Base-by-base conservation (phyloP, 306 rosid genomes). In the Parietaria judaica region DNA sequence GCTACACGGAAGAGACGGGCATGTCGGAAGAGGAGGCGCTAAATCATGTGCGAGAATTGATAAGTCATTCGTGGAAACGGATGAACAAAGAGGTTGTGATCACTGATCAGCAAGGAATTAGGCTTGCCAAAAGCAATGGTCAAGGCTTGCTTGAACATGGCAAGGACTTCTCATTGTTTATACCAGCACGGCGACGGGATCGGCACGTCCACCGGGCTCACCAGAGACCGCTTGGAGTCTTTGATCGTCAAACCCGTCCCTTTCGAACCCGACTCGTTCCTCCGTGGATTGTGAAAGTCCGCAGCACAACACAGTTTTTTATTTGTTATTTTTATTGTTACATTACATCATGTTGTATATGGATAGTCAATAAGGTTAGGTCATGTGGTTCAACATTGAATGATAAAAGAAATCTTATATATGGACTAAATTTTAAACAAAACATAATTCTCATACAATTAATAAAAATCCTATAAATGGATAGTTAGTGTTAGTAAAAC, bases 131-230 rank as follows among this genome's bases (percentile, higher is more conserved):
- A 47, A 6, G n/a, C 67, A 0, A 12, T 54, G 13, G 67, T 63
- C 14, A 71, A 51, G 17, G 6, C 60, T 14, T 62, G 55, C 17
- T 12, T 53, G 45, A 76, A 71, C 69, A 76, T 76, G 77, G 71
- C 81, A 0, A 47, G 69, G 3, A 68, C 61, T 59, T 49, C 77
- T 53, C 81, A 63, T 7, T 54, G 36, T 46, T 59, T 67, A 44
- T 76, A 45, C 34, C 64, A 62, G 45, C 69, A 70, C 31, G 76
- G 72, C 5, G 76, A 75, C 62, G 76, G 80, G 0, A 66, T 75
- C 49, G 74, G 74, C 8, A 67, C 59, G 1, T 76, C 80, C 0
- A 34, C 11, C 0, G 67, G 77, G 36, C 14, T 31, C 8, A 76
- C 69, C 14, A 68, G 39, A 51, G 65, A 64, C 65, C 69, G 55